Conservation (phyloP, 2,329 filamentous ascomycete genomes). For the Mollisia scopiformis region DNA sequence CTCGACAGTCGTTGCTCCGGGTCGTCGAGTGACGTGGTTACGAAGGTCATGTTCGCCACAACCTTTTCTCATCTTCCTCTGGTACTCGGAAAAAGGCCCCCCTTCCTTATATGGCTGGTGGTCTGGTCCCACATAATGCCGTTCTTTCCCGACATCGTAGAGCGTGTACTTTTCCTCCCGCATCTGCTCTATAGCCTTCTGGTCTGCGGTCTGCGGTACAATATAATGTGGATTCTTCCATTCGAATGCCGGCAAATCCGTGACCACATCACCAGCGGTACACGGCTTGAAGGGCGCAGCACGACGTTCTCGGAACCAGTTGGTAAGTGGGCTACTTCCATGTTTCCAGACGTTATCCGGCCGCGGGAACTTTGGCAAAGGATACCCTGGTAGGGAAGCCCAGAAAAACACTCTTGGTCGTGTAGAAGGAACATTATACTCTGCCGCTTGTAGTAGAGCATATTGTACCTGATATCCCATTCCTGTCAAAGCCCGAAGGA, state of each 20-base stretch:
- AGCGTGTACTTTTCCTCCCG: neutral
- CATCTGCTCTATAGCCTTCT: neutral
- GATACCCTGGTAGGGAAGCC: conserved; percentile 16
- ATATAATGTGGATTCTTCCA: conserved; percentile 14
- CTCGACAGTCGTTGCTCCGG: neutral
- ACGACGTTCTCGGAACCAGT: conserved; percentile 9
- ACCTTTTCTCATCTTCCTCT: conserved; percentile 7
- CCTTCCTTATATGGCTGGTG: conserved; percentile 10
- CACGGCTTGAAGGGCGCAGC: conserved; percentile 17
- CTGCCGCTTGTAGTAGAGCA: conserved; percentile 18
- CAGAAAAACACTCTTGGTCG: conserved; percentile 24
- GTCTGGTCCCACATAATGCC: neutral
- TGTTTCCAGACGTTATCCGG: conserved; percentile 1
- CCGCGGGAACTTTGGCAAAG: conserved; percentile 25
- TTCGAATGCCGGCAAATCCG: conserved; percentile 24
- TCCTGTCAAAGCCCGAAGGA: conserved; percentile 21
- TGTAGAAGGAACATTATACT: conserved; percentile 14
- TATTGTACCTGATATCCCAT: conserved; percentile 28
- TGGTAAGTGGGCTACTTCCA: neutral
- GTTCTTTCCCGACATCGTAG: neutral
- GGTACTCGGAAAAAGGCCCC: conserved; percentile 12
- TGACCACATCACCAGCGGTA: conserved; percentile 18
- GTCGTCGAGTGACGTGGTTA: conserved; percentile 10
- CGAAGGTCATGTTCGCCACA: neutral
- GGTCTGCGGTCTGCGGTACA: neutral